phyloP scores from a whole-genome alignment of 768 basidiomycete genomes.

The Mycena sanguinolenta region DNA sequence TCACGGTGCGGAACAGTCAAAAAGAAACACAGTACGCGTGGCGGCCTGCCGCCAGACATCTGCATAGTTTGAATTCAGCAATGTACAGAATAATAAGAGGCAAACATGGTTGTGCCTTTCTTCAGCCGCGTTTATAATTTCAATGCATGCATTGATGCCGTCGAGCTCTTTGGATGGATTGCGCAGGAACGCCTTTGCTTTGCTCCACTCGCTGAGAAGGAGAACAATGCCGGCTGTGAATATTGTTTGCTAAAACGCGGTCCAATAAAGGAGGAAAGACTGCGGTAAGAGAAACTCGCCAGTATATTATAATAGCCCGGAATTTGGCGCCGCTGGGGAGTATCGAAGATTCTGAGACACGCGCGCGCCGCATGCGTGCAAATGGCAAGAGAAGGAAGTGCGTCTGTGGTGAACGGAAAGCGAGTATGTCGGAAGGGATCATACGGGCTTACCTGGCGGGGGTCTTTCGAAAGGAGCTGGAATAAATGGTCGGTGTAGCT shows the following conservation, averaged over 20 bases:
- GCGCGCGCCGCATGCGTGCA: conserved; percentile 80
- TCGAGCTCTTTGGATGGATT: conserved; percentile 54
- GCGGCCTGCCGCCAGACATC: conserved; percentile 27
- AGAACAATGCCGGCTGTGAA: conserved; percentile 55
- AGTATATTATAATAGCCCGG: conserved; percentile 21
- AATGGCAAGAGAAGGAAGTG: conserved; percentile 72
- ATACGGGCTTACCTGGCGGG: conserved; percentile 9
- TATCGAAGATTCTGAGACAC: conserved; percentile 70
- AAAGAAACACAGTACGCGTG: conserved; percentile 11
- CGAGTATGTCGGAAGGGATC: background rate
- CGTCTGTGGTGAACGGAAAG: conserved; percentile 6
- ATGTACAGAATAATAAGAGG: background rate
- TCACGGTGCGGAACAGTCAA: background rate
- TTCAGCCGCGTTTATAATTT: conserved; percentile 25
- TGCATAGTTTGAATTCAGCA: background rate
- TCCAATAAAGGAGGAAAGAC: background rate
- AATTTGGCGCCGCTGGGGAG: conserved; percentile 36
- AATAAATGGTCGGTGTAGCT: conserved; percentile 74
- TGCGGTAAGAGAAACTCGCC: conserved; percentile 24
- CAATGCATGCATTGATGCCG: conserved; percentile 59
- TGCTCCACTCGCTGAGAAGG: conserved; percentile 64
- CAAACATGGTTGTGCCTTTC: background rate
- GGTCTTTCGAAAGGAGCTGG: conserved; percentile 59
- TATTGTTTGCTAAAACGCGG: conserved; percentile 32
- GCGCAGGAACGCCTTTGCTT: conserved; percentile 45